Percentiles rank a stretch among this genome's conserved stretches.
Conservation (phyloP, 768 basidiomycete genomes). For the Suillus clintonianus region DNA sequence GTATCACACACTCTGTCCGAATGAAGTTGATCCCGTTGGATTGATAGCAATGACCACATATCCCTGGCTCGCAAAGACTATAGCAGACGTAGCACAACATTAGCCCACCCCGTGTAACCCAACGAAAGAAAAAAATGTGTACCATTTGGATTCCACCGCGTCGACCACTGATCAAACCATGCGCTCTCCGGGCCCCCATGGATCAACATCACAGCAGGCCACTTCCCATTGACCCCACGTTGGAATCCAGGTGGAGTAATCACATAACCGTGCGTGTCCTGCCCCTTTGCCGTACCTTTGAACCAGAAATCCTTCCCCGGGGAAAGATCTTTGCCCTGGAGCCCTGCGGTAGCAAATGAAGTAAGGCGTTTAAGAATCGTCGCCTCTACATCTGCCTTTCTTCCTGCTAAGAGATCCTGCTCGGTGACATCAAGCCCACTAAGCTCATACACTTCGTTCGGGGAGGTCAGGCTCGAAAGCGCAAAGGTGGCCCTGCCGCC, state of each 20-base stretch:
- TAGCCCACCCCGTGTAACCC: neutral
- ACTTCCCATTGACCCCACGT: conserved; percentile 65
- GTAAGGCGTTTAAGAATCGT: conserved; percentile 60
- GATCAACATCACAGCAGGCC: conserved; percentile 79
- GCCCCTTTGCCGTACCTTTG: conserved; percentile 68
- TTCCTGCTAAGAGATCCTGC: conserved; percentile 35
- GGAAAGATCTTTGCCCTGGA: conserved; percentile 60
- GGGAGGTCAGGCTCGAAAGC: conserved; percentile 71
- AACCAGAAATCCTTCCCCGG: conserved; percentile 87
- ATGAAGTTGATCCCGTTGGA: conserved; percentile 92
- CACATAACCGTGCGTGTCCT: conserved; percentile 82
- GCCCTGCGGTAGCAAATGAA: conserved; percentile 53
- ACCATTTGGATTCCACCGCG: conserved; percentile 91
- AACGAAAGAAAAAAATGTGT: conserved; percentile 7
- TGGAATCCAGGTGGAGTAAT: conserved; percentile 80
- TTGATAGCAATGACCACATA: conserved; percentile 90
- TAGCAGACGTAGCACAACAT: neutral
- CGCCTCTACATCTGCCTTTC: conserved; percentile 26
- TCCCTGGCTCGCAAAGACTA: conserved; percentile 83
- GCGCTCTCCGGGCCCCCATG: conserved; percentile 84
- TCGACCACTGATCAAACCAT: conserved; percentile 92
- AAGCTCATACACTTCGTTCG: conserved; percentile 78
- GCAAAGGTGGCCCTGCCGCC: conserved; percentile 69
- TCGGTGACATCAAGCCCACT: conserved; percentile 47
- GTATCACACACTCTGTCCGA: conserved; percentile 68